Evolutionary conservation across 106 monocot species (phyloP), one percentile per base, ranked within the genome.

Genomic region (Dendrobium chrysotoxum): DNA sequence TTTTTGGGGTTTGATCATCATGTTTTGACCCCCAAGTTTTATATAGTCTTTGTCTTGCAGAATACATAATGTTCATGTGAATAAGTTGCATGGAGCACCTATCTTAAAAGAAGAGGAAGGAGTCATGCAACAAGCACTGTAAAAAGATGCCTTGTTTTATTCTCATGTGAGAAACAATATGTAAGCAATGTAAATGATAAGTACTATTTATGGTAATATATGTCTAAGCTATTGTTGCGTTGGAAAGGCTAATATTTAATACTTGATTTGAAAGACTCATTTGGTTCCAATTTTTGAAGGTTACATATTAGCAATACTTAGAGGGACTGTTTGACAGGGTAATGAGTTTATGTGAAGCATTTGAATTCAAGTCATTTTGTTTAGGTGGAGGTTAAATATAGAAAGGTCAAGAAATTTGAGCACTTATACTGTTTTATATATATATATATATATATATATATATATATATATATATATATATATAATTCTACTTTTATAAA

Each of bases 1-100:
- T 74, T 74, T 74, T 40, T 39, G 7, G 74, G 74, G 74, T 40
- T 74, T 40, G 41, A 73, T 73, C 18, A 40, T 73, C 73, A 73
- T 18, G 31, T 40, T 76, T 76, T 50, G 26, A 26, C n/a, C 44
- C 25, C 18, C 7, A 41, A 40, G 17, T 21, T 70, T 21, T 70
- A 35, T 70, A 70, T 70, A 70, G 21, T 26, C 21, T 23, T 23
- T 65, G 64, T 65, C 64, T 23, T 65, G 61, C 4, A n/a, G 18
- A 61, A 3, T 18, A 21, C n/a, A 61, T 61, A 65, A 65, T 25
- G 64, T 65, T 65, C 64, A 25, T 25, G 23, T 65, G 64, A 65
- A 65, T 65, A 65, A 23, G 64, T 65, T 65, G 26, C 64, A 65
- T 65, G 26, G 23, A 65, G 64, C 25, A 65, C 64, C 64, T 65